Conservation (phyloP, 176 grass and related monocot genomes). For the Cymbopogon citratus region DNA sequence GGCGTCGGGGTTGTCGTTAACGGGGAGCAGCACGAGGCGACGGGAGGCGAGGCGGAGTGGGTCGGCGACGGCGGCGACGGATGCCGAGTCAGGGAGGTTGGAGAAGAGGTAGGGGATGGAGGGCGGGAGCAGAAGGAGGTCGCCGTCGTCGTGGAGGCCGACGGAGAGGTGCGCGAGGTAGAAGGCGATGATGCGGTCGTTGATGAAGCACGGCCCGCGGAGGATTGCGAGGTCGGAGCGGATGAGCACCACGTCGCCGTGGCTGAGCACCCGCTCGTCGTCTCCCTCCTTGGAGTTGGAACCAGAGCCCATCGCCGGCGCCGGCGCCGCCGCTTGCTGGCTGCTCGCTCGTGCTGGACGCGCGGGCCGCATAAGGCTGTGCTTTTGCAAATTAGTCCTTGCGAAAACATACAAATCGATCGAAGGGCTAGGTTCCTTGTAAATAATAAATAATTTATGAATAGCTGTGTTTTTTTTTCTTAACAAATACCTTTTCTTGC, state of each 20-base stretch:
- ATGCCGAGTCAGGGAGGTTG: conserved; percentile 41
- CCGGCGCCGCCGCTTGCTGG: neutral
- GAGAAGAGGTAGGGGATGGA: conserved; percentile 70
- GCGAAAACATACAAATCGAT: too few species aligned
- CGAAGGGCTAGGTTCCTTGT: too few species aligned
- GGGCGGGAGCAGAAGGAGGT: conserved; percentile 59
- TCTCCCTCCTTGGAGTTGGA: neutral
- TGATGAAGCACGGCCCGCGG: conserved; percentile 49
- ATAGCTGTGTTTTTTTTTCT: too few species aligned
- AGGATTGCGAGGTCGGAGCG: conserved; percentile 67
- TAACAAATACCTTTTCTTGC: too few species aligned
- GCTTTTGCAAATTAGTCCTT: too few species aligned
- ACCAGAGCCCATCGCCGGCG: neutral
- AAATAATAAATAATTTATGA: too few species aligned
- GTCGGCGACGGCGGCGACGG: conserved; percentile 27
- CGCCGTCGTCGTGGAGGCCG: neutral
- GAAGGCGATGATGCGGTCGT: conserved; percentile 81
- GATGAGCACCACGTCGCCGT: conserved; percentile 54
- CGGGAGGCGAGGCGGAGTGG: conserved; percentile 48
- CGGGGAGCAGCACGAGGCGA: conserved; percentile 55
- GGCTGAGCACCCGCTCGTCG: conserved; percentile 48
- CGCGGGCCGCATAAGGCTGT: too few species aligned
- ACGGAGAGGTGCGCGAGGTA: conserved; percentile 49
- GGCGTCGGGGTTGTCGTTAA: conserved; percentile 62
- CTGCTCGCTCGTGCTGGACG: too few species aligned